A percentile compares a stretch with the other conserved stretches of the same genome.
phyloP scores from a whole-genome alignment of 2,329 filamentous ascomycete species.

The Hymenoscyphus scutula region DNA sequence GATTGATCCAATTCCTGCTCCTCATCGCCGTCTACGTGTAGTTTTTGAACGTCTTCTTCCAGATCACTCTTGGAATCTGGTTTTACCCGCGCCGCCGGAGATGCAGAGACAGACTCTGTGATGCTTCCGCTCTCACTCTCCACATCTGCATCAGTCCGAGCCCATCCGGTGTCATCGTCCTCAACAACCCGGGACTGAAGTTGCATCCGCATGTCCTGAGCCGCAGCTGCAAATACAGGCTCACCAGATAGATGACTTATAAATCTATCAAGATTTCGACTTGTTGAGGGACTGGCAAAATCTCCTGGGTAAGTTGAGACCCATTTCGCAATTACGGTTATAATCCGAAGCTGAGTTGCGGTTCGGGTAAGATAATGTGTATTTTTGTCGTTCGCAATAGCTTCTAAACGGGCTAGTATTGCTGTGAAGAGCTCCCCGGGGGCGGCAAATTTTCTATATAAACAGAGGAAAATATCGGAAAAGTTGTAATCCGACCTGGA shows the following conservation, averaged over 20 bases:
- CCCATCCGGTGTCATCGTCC: constrained; percentile 93
- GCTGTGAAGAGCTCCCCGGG: constrained; percentile 75
- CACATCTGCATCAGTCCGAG: constrained; percentile 68
- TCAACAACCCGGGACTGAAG: constrained; percentile 71
- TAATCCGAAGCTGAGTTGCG: constrained; percentile 76
- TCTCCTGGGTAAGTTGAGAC: constrained; percentile 87
- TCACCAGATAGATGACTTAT: constrained; percentile 71
- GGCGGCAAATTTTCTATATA: constrained; percentile 91
- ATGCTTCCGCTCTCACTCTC: constrained; percentile 28
- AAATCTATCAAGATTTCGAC: constrained; percentile 70
- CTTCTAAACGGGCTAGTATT: constrained; percentile 74
- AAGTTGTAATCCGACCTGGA: constrained; percentile 90
- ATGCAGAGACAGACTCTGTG: constrained; percentile 25
- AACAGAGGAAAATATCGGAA: constrained; percentile 79
- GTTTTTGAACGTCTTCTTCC: constrained; percentile 23
- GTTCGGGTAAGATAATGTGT: constrained; percentile 73
- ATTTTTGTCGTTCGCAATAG: constrained; percentile 62
- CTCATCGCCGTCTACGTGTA: constrained; percentile 24
- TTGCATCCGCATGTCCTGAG: constrained; percentile 79
- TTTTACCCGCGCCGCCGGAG: constrained; percentile 22
- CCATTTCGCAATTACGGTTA: constrained; percentile 86
- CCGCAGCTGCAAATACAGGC: constrained; percentile 79
- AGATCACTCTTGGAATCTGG: constrained; percentile 21
- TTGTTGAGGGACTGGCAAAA: constrained; percentile 76
- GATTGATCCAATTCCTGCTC: constrained; percentile 28